Conservation (phyloP, 345 rosid genomes). For the Syzygium jambos region DNA sequence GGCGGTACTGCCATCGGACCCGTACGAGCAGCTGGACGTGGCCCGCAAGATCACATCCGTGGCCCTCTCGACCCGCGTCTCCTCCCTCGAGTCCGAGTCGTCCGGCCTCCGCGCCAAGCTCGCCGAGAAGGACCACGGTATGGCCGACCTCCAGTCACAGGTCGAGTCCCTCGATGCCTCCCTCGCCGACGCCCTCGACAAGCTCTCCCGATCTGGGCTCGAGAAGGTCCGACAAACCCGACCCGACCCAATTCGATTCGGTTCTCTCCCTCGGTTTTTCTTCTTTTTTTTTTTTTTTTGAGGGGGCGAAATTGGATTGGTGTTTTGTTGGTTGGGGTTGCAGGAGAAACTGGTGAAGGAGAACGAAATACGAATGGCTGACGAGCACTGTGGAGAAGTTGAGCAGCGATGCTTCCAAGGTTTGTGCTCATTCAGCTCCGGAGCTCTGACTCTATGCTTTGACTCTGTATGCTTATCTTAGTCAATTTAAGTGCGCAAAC, state of each 20-base stretch:
- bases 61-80: slow-evolving; percentile 86
- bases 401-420: slow-evolving; percentile 91
- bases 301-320: not conserved
- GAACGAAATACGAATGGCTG: slow-evolving; percentile 56
- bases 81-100: slow-evolving; percentile 70
- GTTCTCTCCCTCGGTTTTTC: not conserved
- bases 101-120: slow-evolving; percentile 40
- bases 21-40: slow-evolving; percentile 86
- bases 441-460: not conserved
- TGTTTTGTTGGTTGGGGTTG: not conserved
- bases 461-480: not conserved
- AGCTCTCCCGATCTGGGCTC: slow-evolving; percentile 42
- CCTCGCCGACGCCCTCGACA: slow-evolving; percentile 47
- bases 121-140: slow-evolving; percentile 47
- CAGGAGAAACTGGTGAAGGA: slow-evolving; percentile 70
- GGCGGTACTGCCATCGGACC: slow-evolving; percentile 71
- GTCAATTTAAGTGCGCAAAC: not conserved
- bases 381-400: slow-evolving; percentile 66
- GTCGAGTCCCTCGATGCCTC: slow-evolving; percentile 62
- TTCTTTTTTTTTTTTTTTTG: too few species aligned
- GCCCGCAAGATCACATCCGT: slow-evolving; percentile 95
- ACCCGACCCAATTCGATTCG: not conserved
- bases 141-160: slow-evolving; percentile 63
- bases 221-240: slow-evolving; percentile 40
- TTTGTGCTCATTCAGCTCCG: not conserved